Evolutionary conservation across 495 filamentous ascomycete genomes (phyloP).

Genomic region (Thermothielavioides terrestris): DNA sequence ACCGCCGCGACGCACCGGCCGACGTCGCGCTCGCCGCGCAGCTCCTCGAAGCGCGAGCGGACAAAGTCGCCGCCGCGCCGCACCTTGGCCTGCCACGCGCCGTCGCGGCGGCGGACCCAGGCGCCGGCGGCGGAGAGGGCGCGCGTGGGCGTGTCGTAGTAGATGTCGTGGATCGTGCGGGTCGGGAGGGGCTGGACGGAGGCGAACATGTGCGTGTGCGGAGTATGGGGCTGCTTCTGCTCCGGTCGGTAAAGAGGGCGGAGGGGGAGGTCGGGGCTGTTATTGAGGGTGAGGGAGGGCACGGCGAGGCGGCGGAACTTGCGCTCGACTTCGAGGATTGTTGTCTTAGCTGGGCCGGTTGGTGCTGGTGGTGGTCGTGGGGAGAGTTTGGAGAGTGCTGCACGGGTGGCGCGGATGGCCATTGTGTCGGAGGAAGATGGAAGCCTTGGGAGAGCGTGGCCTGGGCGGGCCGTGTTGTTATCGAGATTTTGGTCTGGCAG

Average conservation of each 20-base stretch:
- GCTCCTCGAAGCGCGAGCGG: conserved; percentile 25
- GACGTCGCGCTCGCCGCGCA: conserved; percentile 10
- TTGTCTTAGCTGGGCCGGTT: background rate
- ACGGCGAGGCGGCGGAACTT: conserved; percentile 26
- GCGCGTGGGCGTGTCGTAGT: conserved; percentile 23
- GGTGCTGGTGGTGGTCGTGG: background rate
- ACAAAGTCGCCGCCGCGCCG: conserved; percentile 17
- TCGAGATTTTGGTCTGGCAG: too few relatives aligned
- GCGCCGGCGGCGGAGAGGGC: conserved; percentile 18
- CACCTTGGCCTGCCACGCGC: conserved; percentile 27
- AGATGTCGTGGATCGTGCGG: conserved; percentile 24
- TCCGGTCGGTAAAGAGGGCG: too few relatives aligned
- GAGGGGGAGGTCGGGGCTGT: background rate
- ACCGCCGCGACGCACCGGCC: background rate
- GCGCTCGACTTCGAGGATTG: conserved; percentile 31
- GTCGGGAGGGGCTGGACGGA: conserved; percentile 13
- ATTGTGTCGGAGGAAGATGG: background rate
- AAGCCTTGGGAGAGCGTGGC: too few relatives aligned
- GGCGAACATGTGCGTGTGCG: conserved; percentile 8
- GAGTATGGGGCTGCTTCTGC: too few relatives aligned
- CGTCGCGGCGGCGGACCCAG: conserved; percentile 26
- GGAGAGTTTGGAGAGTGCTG: background rate
- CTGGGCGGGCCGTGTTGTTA: too few relatives aligned
- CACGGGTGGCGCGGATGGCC: conserved; percentile 1
- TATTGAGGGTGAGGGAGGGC: conserved; percentile 11